Evolutionary conservation across 306 rosid genomes (phyloP).

Genomic region (Prunus mume): DNA sequence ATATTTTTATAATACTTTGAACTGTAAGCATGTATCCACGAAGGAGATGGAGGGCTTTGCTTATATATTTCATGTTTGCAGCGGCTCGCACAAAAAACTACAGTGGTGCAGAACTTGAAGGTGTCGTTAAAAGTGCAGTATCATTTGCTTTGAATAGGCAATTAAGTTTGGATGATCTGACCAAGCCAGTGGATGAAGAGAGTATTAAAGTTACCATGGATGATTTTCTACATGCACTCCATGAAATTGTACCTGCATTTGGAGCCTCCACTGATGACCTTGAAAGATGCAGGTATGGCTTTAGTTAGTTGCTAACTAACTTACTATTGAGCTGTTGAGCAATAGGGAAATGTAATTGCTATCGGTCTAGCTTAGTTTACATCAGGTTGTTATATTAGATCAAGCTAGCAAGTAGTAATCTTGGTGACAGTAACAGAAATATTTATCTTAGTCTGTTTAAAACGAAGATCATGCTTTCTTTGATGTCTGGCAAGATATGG

Average conservation of each 20-base stretch:
- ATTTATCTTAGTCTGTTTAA: not conserved
- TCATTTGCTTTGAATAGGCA: conserved; percentile 95
- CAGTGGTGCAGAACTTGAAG: conserved; percentile 99
- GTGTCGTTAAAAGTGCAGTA: conserved; percentile 99
- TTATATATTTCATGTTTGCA: conserved; percentile 33
- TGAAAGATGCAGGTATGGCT: conserved; percentile 81
- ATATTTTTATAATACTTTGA: not conserved
- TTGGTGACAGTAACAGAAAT: not conserved
- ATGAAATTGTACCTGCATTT: conserved; percentile 80
- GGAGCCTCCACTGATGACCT: conserved; percentile 99
- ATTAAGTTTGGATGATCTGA: conserved; percentile 86
- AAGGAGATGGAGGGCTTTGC: conserved; percentile 14
- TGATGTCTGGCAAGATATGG: not conserved
- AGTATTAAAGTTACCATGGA: conserved; percentile 91
- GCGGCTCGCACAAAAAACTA: conserved; percentile 97
- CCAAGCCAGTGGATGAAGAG: conserved; percentile 95
- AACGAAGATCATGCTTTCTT: not conserved
- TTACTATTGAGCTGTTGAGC: conserved; percentile 5
- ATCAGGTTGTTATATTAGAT: not conserved
- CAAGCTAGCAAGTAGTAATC: not conserved
- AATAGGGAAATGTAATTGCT: conserved; percentile 6
- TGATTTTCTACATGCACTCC: conserved; percentile 86
- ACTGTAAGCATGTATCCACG: conserved; percentile 8
- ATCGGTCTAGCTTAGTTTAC: conserved; percentile 16
- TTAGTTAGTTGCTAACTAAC: conserved; percentile 3